These are phyloP conservation scores for Populus hybrid DNA, from an alignment of 441 rosid genomes.

Conservation along the genomic window DNA sequence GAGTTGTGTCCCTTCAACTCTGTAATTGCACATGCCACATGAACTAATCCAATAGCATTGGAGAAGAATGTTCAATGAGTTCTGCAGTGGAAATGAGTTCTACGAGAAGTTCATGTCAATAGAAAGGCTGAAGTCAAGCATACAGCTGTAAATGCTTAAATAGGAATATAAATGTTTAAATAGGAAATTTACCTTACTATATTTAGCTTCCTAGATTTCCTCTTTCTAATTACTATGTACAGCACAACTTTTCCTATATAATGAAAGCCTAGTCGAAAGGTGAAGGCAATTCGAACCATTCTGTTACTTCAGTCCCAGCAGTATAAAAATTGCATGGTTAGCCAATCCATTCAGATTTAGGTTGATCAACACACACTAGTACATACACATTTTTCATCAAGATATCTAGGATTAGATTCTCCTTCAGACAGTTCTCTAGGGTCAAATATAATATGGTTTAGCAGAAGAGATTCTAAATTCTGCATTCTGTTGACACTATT, in stretches of 20 bases:
- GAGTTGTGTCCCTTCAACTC: neutral
- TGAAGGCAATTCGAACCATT: no score
- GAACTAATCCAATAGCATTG: neutral
- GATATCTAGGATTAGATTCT: neutral
- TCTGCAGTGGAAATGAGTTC: neutral
- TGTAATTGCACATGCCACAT: neutral
- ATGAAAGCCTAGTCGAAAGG: no score
- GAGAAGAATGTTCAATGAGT: neutral
- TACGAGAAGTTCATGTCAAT: neutral
- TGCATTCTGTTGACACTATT: neutral
- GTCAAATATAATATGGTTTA: neutral
- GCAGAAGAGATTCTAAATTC: neutral
- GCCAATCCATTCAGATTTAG: neutral
- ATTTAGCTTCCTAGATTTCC: no score
- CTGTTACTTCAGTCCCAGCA: neutral
- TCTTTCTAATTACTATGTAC: no score
- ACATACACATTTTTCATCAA: neutral
- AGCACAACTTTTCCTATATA: no score
- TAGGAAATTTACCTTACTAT: no score
- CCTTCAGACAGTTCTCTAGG: neutral
- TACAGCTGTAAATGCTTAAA: no score
- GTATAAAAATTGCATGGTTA: neutral
- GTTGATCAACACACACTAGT: neutral
- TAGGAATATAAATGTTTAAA: no score
- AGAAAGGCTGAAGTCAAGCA: no score